Evolutionary conservation across 371 early-diverging fungal genomes (phyloP).

Genomic region (Mucor indicus): DNA sequence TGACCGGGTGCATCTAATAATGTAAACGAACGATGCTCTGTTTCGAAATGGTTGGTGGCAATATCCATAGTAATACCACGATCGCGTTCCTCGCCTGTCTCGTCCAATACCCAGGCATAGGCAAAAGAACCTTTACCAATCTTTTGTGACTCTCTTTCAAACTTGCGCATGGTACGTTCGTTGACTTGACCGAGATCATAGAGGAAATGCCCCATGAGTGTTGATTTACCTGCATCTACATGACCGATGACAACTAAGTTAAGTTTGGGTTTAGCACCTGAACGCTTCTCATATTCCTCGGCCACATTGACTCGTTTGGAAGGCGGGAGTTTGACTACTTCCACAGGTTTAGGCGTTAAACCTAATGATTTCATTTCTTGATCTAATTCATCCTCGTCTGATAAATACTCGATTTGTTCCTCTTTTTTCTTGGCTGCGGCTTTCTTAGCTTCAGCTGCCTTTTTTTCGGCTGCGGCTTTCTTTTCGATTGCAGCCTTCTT

Average conservation of each 20-base stretch:
- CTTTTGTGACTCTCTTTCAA: conserved; percentile 91
- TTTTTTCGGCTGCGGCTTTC: conserved; percentile 12
- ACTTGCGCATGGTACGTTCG: conserved; percentile 87
- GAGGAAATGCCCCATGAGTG: conserved; percentile 96
- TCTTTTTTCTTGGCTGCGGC: conserved; percentile 19
- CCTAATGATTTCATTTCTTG: conserved; percentile 58
- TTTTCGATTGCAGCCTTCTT: not conserved
- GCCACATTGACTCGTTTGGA: conserved; percentile 67
- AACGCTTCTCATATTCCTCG: conserved; percentile 73
- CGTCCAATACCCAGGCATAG: conserved; percentile 96
- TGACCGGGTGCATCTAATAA: conserved; percentile 99
- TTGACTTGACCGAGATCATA: conserved; percentile 87
- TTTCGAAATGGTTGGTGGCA: conserved; percentile 89
- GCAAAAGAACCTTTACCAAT: conserved; percentile 92
- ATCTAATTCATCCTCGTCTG: conserved; percentile 40
- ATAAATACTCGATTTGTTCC: conserved; percentile 43
- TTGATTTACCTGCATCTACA: conserved; percentile 99
- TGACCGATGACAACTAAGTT: conserved; percentile 94
- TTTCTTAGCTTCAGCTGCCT: conserved; percentile 11
- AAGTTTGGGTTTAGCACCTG: conserved; percentile 64
- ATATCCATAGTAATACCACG: conserved; percentile 97
- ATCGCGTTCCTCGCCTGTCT: conserved; percentile 87
- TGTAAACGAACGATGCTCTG: conserved; percentile 75
- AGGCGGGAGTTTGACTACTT: conserved; percentile 34
- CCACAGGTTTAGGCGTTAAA: conserved; percentile 12